Percentiles rank a stretch among this genome's conserved stretches.
phyloP scores from a whole-genome alignment of 306 rosid species.

The Cercis canadensis region DNA sequence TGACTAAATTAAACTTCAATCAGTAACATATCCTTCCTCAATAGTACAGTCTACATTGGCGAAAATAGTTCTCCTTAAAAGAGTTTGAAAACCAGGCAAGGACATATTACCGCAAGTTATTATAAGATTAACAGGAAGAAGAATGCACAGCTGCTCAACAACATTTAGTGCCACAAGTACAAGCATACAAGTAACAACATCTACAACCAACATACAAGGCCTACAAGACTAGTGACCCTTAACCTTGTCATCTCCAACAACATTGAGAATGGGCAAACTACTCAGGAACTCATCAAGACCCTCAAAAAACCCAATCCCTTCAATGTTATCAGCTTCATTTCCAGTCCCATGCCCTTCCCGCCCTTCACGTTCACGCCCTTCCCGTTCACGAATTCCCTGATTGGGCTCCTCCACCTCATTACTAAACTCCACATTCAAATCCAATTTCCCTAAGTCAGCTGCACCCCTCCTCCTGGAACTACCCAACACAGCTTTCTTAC shows the following conservation, averaged over 20 bases:
- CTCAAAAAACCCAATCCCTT: conserved; percentile 88
- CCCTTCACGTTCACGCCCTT: conserved; percentile 38
- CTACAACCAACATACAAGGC: conserved; percentile 47
- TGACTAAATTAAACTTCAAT: conserved; percentile 7
- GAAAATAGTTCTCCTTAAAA: conserved; percentile 4
- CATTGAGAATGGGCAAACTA: conserved; percentile 91
- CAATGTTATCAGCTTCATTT: conserved; percentile 77
- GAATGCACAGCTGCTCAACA: conserved; percentile 33
- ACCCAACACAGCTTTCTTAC: conserved; percentile 47
- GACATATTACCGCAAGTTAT: conserved; percentile 41
- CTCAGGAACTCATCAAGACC: conserved; percentile 95
- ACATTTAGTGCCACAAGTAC: conserved; percentile 28
- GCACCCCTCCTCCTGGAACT: conserved; percentile 66
- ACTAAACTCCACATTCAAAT: conserved; percentile 95
- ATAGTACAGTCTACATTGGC: conserved; percentile 26
- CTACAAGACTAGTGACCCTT: conserved; percentile 66
- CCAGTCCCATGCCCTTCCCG: conserved; percentile 56
- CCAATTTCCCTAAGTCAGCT: conserved; percentile 77
- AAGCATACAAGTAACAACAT: conserved; percentile 41
- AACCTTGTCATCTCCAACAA: conserved; percentile 81
- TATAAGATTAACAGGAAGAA: conserved; percentile 26
- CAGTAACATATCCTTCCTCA: conserved; percentile 35
- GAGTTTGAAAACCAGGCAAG: conserved; percentile 17
- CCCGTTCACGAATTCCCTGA: conserved; percentile 10
- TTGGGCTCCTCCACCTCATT: conserved; percentile 84